Conservation (phyloP, 352 stramenopile genomes). For the Pythium brachiatum region DNA sequence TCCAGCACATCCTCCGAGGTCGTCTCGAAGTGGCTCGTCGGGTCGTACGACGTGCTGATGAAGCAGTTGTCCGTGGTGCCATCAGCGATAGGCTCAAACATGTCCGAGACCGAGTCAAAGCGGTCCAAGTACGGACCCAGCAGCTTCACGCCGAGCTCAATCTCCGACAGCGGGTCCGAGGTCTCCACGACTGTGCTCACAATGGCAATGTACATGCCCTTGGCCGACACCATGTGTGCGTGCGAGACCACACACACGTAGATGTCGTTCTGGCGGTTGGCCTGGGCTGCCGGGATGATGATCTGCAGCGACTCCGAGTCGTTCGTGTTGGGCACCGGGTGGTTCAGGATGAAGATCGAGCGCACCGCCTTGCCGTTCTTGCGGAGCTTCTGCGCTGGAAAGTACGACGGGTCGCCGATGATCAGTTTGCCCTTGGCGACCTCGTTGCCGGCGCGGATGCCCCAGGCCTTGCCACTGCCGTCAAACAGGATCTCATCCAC, state of each 20-base stretch:
- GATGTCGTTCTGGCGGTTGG: conserved; percentile 96
- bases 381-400: conserved; percentile 91
- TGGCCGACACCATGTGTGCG: conserved; percentile 92
- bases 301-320: conserved; percentile 97
- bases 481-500: conserved; percentile 95
- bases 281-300: conserved; percentile 97
- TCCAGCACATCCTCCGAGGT: conserved; percentile 96
- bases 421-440: conserved; percentile 97
- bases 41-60: conserved; percentile 94
- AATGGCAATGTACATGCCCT: conserved; percentile 98
- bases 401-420: conserved; percentile 99
- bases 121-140: conserved; percentile 95
- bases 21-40: conserved; percentile 97
- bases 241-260: conserved; percentile 97
- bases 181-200: conserved; percentile 98
- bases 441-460: conserved; percentile 90
- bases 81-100: conserved; percentile 92
- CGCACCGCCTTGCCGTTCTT: conserved; percentile 95
- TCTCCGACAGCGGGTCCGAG: conserved; percentile 92
- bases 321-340: conserved; percentile 97
- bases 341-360: conserved; percentile 99
- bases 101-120: conserved; percentile 96
- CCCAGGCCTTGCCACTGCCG: conserved; percentile 91
- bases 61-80: conserved; percentile 95
- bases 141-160: conserved; percentile 94